Evolutionary conservation across 2,329 filamentous ascomycete genomes (phyloP), one percentile per base, ranked within the genome.

Genomic region (Aspergillus ibericus): DNA sequence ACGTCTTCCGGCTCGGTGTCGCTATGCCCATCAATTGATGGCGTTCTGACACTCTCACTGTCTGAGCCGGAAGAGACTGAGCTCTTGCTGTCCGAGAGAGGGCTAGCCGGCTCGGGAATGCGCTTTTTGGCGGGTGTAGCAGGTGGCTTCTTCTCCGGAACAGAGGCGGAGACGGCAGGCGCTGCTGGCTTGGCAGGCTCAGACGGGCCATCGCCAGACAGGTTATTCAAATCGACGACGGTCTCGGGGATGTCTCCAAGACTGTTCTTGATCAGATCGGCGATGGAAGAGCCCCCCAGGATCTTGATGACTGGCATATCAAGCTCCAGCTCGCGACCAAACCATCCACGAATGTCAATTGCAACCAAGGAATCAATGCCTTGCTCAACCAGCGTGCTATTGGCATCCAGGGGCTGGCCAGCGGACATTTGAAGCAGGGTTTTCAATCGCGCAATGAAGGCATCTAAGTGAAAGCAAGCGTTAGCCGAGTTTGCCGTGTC

Each of bases 301-400:
- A 38, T 38, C 12, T n/a, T 38, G n/a, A 38, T 38, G 9, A 38
- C n/a, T 3, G 35, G 35, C 35, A 38, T 38, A 7, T 38, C 35
- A 38, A 38, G 7, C 12, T 57, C 54, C 27, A 60, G 27, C 38
- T 60, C 54, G 4, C 50, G 56, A 12, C 34, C 40, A 55, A 57
- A 60, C 58, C 58, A 57, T 44, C 29, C 27, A 27, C 50, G 29
- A 5, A 47, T 46, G 32, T 53, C 32, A 38, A 53, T 35, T 3
- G 55, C 55, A 12, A 57, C 47, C 2, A 57, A 48, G 4, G 55
- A 57, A 32, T 57, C 55, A 35, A 57, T 35, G 4, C 55, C 55
- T 34, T 51, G 55, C 9, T 46, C 55, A n/a, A 51, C 46, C 22
- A 51, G 55, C 15, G 34, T 47, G 48, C 42, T 48, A 57, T 48